Percentiles rank a stretch among this genome's conserved stretches.
These are phyloP conservation scores for Ganoderma meredithae DNA, from an alignment of 1,284 basidiomycete species.

Conservation along the genomic window DNA sequence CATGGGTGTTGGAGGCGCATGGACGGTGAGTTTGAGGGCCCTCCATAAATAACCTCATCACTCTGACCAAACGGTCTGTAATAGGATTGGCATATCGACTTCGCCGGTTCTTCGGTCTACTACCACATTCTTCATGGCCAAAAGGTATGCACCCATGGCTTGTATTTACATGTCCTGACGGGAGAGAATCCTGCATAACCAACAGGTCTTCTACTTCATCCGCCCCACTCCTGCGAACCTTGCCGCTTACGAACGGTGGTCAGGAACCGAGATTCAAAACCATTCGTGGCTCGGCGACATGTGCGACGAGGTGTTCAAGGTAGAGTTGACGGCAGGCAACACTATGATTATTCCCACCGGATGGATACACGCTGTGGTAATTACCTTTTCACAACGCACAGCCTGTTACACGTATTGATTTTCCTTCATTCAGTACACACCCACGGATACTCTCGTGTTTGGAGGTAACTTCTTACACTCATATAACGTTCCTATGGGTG, in stretches of 20 bases:
- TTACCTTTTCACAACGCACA: constrained; percentile 41
- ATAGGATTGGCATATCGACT: constrained; percentile 98
- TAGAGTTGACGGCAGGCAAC: constrained; percentile 84
- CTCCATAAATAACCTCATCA: constrained; percentile 5
- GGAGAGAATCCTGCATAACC: constrained; percentile 17
- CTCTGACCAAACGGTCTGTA: constrained; percentile 18
- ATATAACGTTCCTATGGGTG: constrained; percentile 78
- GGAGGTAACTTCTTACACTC: constrained; percentile 97
- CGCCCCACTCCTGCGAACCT: constrained; percentile 89
- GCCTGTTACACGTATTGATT: neutral
- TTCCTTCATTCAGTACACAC: constrained; percentile 73
- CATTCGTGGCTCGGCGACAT: constrained; percentile 92
- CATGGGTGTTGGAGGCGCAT: constrained; percentile 87
- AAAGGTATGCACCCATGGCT: constrained; percentile 59
- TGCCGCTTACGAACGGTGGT: constrained; percentile 90
- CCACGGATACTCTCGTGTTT: constrained; percentile 92
- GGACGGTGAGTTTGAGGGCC: constrained; percentile 73
- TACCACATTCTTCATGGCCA: constrained; percentile 88
- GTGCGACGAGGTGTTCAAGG: constrained; percentile 88
- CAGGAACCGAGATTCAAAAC: constrained; percentile 88
- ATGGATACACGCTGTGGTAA: constrained; percentile 96
- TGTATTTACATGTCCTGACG: neutral
- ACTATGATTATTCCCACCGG: constrained; percentile 98
- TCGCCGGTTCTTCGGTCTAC: constrained; percentile 94
- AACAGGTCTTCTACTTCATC: constrained; percentile 93